phyloP scores from a whole-genome alignment of 1,284 basidiomycete species.

The Austroboletus niveus region DNA sequence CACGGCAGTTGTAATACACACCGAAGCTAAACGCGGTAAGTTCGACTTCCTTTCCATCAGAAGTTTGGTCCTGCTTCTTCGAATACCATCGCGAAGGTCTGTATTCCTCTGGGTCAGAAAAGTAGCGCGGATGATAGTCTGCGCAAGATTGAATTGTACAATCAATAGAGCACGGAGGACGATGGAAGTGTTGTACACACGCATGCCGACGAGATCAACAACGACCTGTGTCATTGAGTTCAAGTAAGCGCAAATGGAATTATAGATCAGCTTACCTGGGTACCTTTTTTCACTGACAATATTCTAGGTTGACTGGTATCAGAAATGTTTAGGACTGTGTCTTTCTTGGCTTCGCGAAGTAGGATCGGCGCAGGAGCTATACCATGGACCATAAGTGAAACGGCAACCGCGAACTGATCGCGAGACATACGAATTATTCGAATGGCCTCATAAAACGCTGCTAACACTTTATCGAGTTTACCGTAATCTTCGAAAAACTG shows the following conservation, averaged over 20 bases:
- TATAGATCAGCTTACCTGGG: background rate
- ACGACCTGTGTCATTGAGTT: background rate
- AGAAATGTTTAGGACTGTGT: background rate
- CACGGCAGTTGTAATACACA: background rate
- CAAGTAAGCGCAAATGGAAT: too few species aligned
- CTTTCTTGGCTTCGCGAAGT: too few species aligned
- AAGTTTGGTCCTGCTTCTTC: background rate
- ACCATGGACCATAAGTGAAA: background rate
- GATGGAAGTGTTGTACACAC: background rate
- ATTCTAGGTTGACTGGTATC: background rate
- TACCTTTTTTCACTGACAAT: background rate
- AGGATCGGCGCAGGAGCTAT: background rate
- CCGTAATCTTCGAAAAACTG: constrained; percentile 37
- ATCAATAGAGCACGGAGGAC: background rate
- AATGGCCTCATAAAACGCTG: constrained; percentile 41
- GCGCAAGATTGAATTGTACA: background rate
- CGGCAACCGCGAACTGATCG: too few species aligned
- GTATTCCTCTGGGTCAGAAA: background rate
- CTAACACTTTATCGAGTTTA: constrained; percentile 43
- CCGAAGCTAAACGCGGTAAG: background rate
- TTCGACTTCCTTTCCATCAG: background rate
- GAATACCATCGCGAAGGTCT: background rate
- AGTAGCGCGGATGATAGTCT: background rate
- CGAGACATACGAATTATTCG: background rate
- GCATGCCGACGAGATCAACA: background rate